Evolutionary conservation across 2,329 filamentous ascomycete species (phyloP).

Genomic region (Aspergillus fischeri): DNA sequence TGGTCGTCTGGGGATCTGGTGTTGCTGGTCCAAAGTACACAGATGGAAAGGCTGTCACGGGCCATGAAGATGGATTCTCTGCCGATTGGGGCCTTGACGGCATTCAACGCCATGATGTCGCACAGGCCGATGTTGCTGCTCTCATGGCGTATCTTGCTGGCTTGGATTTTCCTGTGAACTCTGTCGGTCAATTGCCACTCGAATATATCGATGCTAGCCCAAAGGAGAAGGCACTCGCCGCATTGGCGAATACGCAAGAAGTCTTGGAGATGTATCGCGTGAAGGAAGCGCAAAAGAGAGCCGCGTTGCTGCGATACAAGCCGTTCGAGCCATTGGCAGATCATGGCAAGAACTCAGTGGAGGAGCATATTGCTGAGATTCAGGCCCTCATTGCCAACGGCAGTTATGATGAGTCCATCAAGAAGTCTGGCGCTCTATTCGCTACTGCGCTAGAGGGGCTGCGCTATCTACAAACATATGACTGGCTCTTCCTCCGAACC

Average conservation of each 20-base stretch:
- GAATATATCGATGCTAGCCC: constrained; percentile 70
- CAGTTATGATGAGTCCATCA: constrained; percentile 71
- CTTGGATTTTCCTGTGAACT: constrained; percentile 89
- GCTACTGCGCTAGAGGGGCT: constrained; percentile 74
- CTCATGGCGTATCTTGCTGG: constrained; percentile 92
- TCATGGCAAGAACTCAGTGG: constrained; percentile 54
- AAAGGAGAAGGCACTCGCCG: constrained; percentile 76
- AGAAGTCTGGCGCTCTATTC: constrained; percentile 71
- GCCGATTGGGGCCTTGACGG: constrained; percentile 80
- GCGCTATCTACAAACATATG: constrained; percentile 93
- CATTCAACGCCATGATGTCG: constrained; percentile 82
- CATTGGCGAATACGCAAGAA: constrained; percentile 75
- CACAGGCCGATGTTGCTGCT: constrained; percentile 88
- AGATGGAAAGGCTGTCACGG: constrained; percentile 58
- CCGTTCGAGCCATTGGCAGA: constrained; percentile 69
- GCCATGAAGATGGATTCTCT: constrained; percentile 84
- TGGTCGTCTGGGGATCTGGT: constrained; percentile 91
- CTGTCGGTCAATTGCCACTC: constrained; percentile 86
- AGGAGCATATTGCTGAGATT: constrained; percentile 66
- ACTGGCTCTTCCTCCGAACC: constrained; percentile 91
- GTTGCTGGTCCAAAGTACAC: constrained; percentile 68
- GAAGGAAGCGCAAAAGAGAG: constrained; percentile 81
- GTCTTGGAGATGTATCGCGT: constrained; percentile 96
- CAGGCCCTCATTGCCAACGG: constrained; percentile 61
- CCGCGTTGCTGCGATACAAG: constrained; percentile 69